Base-by-base conservation (phyloP, 2,329 filamentous ascomycete species). In the Fusarium albidum region DNA sequence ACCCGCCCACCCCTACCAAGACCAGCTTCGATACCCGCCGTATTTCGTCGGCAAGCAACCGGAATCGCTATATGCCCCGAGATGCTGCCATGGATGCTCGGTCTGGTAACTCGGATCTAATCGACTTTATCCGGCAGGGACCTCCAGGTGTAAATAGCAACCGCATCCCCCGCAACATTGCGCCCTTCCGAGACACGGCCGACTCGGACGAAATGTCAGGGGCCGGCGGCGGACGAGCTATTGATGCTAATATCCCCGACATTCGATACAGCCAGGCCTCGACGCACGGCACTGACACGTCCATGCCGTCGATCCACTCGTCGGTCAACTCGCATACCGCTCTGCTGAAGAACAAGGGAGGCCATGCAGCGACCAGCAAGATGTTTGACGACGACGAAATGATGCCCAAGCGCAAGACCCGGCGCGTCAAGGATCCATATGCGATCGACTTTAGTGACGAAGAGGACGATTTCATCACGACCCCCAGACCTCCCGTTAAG, bases 101-200 rank as follows among this genome's bases (percentile, higher is more conserved):
- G 44, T 85, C 85, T 43, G 87, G 88, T 60, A 96, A 88, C 50
- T 90, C 91, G 11, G 95, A 97, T 55, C 77, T 99, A 52, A 96
- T 97, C 61, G 93, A 98, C 70, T 98, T 99, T 71, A 96, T 99
- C 61, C 88, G 93, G 38, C 88, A 91, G 69, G 94, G 93, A 1
- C 92, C 92, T 4, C 88, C 90, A 0, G 82, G 77, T 55, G 70
- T 77, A 37, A 75, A 78, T 28, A 80, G 79, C 35, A 83, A 83
- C 57, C 86, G 91, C 18, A 95, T 96, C 57, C 89, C 92, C 34
- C 87, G 90, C 14, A 85, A 84, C n/a, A 87, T 95, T 11, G 92
- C 92, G 9, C 91, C 92, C 2, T 96, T 96, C 78, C 83, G 91
- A 47, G 87, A 83, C 29, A 94, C 92, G 0, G 89, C 93, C 81